Evolutionary conservation across 2,329 filamentous ascomycete genomes (phyloP).

Genomic region (Penicillium crustosum): DNA sequence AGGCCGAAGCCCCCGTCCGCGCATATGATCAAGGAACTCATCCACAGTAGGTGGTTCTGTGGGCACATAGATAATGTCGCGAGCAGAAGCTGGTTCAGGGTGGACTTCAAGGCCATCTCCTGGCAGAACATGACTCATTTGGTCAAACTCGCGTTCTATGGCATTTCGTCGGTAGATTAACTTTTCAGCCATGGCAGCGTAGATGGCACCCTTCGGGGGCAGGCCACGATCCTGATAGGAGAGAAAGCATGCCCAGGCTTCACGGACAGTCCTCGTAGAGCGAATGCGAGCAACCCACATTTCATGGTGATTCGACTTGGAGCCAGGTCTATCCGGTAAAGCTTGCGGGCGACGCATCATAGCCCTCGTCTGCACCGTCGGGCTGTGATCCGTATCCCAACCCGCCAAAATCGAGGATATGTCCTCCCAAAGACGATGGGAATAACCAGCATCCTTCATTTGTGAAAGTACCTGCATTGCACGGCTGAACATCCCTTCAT

Average conservation of each 20-base stretch:
- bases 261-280: slow-evolving; percentile 60
- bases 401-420: slow-evolving; percentile 57
- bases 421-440: slow-evolving; percentile 51
- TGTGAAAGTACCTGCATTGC: slow-evolving; percentile 56
- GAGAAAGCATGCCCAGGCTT: slow-evolving; percentile 66
- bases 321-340: slow-evolving; percentile 12
- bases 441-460: slow-evolving; percentile 62
- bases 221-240: slow-evolving; percentile 51
- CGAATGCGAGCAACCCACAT: slow-evolving; percentile 60
- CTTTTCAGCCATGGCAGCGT: slow-evolving; percentile 59
- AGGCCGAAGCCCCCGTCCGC: slow-evolving; percentile 45
- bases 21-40: slow-evolving; percentile 55
- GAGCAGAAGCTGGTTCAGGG: slow-evolving; percentile 56
- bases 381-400: slow-evolving; percentile 63
- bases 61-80: slow-evolving; percentile 58
- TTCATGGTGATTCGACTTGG: slow-evolving; percentile 25
- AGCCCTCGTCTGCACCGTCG: slow-evolving; percentile 61
- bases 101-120: slow-evolving; percentile 58
- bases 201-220: slow-evolving; percentile 45
- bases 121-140: slow-evolving; percentile 42
- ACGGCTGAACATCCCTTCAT: slow-evolving; percentile 57
- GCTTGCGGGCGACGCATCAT: slow-evolving; percentile 37
- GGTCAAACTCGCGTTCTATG: slow-evolving; percentile 23
- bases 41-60: slow-evolving; percentile 54
- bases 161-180: slow-evolving; percentile 44